Base-by-base conservation (phyloP, 179 eudicot species). In the Spergularia azorica region DNA sequence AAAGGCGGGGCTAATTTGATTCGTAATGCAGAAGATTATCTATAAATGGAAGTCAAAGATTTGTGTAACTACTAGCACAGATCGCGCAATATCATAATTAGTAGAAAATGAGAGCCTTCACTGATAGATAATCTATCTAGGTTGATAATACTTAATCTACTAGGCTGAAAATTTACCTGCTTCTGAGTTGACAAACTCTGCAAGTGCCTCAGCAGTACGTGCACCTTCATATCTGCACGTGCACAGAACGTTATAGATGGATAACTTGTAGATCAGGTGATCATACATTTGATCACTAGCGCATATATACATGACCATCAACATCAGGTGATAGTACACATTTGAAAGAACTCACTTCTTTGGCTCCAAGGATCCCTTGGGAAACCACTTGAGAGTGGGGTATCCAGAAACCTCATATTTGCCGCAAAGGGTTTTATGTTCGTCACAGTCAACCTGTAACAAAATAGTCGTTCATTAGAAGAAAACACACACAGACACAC, bases 301-400 rank as follows among this genome's bases (percentile, higher is more conserved):
- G 17, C 20, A 60, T 13, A 8, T 1, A 69, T 66, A 71, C 59
- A 51, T 32, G 65, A 15, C 38, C 55, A 55, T 51, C 63, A 71
- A 48, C 63, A 78, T 57, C 64, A 74, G 55, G 57, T 39, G 63
- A 8, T 39, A 46, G 43, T 58, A 52, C 32, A 67, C 9, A 26
- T 41, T 21, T 3, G 16, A 12, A 60, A n/a, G 26, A 52, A 79
- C 97, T 83, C 79, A 93, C 99, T 93, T 90, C 85, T 95, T 91
- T 32, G 97, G 97, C 82, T 95, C 97, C 87, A 95, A 78, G 67
- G 99, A 91, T 50, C 99, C 97, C 83, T 93, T 95, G 67, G 97
- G 97, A 81, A 95, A 95, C 99, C 99, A 95, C 75, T 95, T 90
- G 72, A 95, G 79, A 63, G 99, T 93, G 76, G 99, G 99, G 77